Evolutionary conservation across 495 filamentous ascomycete genomes (phyloP).

Genomic region (Neurospora tetraspora): DNA sequence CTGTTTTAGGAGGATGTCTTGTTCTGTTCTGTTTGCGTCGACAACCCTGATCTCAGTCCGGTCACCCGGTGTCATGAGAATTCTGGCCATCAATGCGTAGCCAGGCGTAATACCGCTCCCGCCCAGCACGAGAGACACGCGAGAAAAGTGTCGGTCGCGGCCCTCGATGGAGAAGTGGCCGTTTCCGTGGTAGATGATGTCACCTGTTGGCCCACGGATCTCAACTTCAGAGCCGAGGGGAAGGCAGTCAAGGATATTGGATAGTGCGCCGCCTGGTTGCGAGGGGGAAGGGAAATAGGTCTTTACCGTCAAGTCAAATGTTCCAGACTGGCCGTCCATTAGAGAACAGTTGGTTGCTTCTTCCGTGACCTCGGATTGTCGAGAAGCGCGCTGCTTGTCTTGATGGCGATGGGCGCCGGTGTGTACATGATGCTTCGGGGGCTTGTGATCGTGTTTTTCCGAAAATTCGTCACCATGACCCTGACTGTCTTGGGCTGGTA

Average conservation of each 20-base stretch:
- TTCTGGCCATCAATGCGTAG: background rate
- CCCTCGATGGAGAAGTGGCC: background rate
- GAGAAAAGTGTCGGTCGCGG: background rate
- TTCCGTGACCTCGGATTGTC: background rate
- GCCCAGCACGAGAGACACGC: background rate
- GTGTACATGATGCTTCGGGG: background rate
- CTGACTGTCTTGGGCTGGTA: background rate
- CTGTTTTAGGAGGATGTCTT: background rate
- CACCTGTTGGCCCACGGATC: background rate
- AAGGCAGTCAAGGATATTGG: background rate
- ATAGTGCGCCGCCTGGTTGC: slow-evolving; percentile 6
- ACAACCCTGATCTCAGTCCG: background rate
- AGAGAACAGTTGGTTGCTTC: background rate
- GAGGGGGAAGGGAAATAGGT: slow-evolving; percentile 4
- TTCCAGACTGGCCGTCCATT: background rate
- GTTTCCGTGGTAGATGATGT: background rate
- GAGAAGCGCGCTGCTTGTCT: background rate
- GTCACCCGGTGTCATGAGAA: background rate
- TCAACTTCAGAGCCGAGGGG: background rate
- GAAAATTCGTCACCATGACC: background rate
- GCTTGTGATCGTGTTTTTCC: background rate
- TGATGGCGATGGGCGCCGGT: background rate
- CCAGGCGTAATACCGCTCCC: background rate
- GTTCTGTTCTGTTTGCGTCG: background rate
- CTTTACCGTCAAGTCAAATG: slow-evolving; percentile 5